Base-by-base conservation (phyloP, 495 filamentous ascomycete genomes). In the Xylaria flabelliformis region DNA sequence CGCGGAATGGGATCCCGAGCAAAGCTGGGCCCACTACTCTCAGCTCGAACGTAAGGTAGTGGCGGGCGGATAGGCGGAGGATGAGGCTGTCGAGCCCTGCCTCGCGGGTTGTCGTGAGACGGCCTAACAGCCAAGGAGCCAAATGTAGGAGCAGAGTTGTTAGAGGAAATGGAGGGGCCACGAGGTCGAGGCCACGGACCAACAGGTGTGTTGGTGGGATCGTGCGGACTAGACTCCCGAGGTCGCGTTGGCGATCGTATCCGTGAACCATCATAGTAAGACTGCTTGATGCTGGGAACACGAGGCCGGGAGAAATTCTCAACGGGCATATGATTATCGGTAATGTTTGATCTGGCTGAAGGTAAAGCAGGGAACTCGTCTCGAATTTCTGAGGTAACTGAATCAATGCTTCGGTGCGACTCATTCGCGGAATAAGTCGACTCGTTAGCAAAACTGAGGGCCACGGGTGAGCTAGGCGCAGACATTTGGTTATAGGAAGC, bases 221-320 rank as follows among this genome's bases (percentile, higher is more conserved):
- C 81, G 75, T 81, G 77, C 75, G 74, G 71, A 42, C 72, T 69
- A 44, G 76, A 68, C 26, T 85, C 77, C 66, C 80, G 76, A 63
- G 71, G 41, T 58, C 77, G 69, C 61, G 67, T 78, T 65, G 69
- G 64, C 34, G 78, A 77, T 24, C 79, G 82, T 10, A 78, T 71
- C 21, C 76, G 64, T 48, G 81, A 75, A 58, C 75, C 67, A 59
- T 85, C 83, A 29, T 78, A 77, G 36, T 79, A 77, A 21, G 81
- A 77, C 44, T 81, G 83, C 58, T 80, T 78, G 19, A 87, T 75
- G 67, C 85, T 88, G 9, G 83, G 74, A 63, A 85, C 85, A 48
- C 86, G 76, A 53, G 85, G 85, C 50, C 87, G 82, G 2, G 86
- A 87, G 73, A 88, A 87, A 73, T 87, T 88, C 72, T 87, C 86